Evolutionary conservation across 2,329 filamentous ascomycete genomes (phyloP).

Genomic region (Aspergillus ruber): DNA sequence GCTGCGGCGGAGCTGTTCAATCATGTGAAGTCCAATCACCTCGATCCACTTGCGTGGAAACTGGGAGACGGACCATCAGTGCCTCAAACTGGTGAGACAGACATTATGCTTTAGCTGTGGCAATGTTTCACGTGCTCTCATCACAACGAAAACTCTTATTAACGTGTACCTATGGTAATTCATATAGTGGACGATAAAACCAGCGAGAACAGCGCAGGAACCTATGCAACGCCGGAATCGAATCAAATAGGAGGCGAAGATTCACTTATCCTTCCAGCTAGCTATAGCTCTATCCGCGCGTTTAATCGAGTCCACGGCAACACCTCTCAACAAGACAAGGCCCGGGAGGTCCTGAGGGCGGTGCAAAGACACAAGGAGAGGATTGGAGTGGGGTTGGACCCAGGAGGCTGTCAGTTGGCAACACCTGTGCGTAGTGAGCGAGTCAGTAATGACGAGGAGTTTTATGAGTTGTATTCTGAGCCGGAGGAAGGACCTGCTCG

Average conservation of each 20-base stretch:
- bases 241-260: constrained; percentile 18
- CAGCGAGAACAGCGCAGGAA: constrained; percentile 3
- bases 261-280: constrained; percentile 31
- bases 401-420: constrained; percentile 47
- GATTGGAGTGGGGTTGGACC: constrained; percentile 49
- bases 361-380: constrained; percentile 45
- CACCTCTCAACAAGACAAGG: constrained; percentile 40
- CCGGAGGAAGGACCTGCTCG: background rate
- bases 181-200: constrained; percentile 11
- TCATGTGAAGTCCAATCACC: constrained; percentile 49
- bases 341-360: constrained; percentile 38
- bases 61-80: constrained; percentile 55
- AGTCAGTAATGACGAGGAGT: constrained; percentile 47
- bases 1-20: constrained; percentile 38
- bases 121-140: background rate
- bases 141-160: constrained; percentile 6
- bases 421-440: constrained; percentile 46
- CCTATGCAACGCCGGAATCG: constrained; percentile 43
- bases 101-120: constrained; percentile 3
- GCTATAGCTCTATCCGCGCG: constrained; percentile 29
- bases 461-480: constrained; percentile 24
- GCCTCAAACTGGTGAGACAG: constrained; percentile 50
- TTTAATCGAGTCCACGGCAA: constrained; percentile 40
- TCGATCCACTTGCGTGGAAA: constrained; percentile 50
- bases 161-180: constrained; percentile 6